A percentile compares a stretch with the other conserved stretches of the same genome.
Conservation (phyloP, 208 protist species). For the Trypanosoma congolense region DNA sequence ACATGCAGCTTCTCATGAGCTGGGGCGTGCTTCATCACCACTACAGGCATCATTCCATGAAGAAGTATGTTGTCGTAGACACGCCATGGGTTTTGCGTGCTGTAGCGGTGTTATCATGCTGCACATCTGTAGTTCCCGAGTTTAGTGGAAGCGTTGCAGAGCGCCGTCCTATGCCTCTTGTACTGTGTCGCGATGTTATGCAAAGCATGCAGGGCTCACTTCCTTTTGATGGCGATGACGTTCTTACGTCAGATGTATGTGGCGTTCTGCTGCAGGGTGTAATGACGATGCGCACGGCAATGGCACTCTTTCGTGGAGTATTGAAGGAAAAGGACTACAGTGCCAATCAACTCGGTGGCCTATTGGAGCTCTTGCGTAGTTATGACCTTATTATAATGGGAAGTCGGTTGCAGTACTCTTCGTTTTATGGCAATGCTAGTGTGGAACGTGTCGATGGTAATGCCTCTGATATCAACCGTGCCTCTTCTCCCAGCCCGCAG, state of each 20-base stretch:
- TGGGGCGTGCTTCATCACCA: slow-evolving; percentile 63
- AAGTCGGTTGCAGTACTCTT: slow-evolving; percentile 33
- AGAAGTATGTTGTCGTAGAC: slow-evolving; percentile 53
- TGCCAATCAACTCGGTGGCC: slow-evolving; percentile 6
- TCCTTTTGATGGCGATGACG: slow-evolving; percentile 23
- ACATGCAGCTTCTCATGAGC: slow-evolving; percentile 66
- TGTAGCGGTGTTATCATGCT: slow-evolving; percentile 21
- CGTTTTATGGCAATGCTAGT: slow-evolving; percentile 1
- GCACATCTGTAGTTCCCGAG: neutral
- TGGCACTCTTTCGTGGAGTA: slow-evolving; percentile 15
- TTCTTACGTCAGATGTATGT: slow-evolving; percentile 19
- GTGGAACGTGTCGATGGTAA: neutral
- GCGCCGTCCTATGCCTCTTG: neutral
- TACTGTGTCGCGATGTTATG: neutral
- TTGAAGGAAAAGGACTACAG: slow-evolving; percentile 26
- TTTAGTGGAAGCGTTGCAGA: neutral
- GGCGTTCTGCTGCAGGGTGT: slow-evolving; percentile 15
- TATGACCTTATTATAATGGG: slow-evolving; percentile 41
- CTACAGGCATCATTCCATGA: slow-evolving; percentile 46
- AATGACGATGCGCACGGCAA: slow-evolving; percentile 17
- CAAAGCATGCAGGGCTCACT: slow-evolving; percentile 13
- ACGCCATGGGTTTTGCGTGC: slow-evolving; percentile 52
- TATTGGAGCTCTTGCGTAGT: slow-evolving; percentile 35
- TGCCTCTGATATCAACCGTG: no score
- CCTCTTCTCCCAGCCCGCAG: no score